These are phyloP conservation scores for Solanum chiquidenum DNA, from an alignment of 257 asterid species.

Conservation along the genomic window DNA sequence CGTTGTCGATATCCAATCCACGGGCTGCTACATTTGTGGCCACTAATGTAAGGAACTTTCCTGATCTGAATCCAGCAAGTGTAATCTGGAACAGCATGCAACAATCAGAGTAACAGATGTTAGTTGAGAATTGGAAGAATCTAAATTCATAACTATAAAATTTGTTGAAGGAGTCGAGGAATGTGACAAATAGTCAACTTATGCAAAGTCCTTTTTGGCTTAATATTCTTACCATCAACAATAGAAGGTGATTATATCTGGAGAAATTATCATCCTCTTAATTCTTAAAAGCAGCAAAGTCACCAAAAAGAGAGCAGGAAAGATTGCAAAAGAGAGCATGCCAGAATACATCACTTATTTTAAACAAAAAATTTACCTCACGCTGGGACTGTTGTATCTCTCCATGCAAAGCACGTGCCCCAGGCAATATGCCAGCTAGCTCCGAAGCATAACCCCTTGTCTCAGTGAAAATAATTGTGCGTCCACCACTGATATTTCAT, in stretches of 20 bases:
- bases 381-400: constrained; percentile 95
- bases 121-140: not conserved
- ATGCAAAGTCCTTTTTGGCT: not conserved
- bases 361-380: constrained; percentile 38
- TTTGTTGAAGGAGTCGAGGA: not conserved
- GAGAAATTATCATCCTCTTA: not conserved
- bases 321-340: not conserved
- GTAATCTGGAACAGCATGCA: constrained; percentile 49
- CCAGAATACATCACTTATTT: not conserved
- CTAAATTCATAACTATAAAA: not conserved
- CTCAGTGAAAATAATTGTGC: constrained; percentile 85
- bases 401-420: constrained; percentile 94
- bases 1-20: constrained; percentile 88
- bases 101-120: not conserved
- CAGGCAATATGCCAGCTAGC: constrained; percentile 86
- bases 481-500: constrained; percentile 65
- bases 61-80: constrained; percentile 79
- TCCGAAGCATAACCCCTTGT: constrained; percentile 79
- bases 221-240: not conserved
- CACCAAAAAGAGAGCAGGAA: not conserved
- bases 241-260: not conserved
- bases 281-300: not conserved
- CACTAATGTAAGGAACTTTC: constrained; percentile 68
- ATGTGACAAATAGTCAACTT: not conserved
- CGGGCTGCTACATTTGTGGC: constrained; percentile 97